Base-by-base conservation (phyloP, 2,329 filamentous ascomycete species). In the Aspergillus nomiae region DNA sequence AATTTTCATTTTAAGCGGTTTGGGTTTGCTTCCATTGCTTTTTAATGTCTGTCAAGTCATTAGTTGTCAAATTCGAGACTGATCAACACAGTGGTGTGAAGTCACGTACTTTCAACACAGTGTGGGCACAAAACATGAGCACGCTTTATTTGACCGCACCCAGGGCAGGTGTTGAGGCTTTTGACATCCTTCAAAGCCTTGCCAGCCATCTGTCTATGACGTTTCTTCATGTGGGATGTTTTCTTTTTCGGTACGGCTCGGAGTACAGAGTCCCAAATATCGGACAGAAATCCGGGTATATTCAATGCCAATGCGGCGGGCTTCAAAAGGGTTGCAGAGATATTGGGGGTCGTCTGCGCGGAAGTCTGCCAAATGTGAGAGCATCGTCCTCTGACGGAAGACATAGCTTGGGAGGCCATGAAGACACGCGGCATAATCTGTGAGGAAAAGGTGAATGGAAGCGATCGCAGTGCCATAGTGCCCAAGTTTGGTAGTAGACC, bases 161-260 rank as follows among this genome's bases (percentile, higher is more conserved):
- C 92, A 0, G 94, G 91, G 76, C 95, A 99, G 74, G 88, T 92
- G 82, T 93, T 96, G 70, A 99, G 81, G 59, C 87, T 87, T 67
- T 90, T 95, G 62, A 96, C 89, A 76, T 99, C 95, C 81, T 97
- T 92, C 71, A 99, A 80, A 51, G 89, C 94, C 82, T 99, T 99
- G 74, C 95, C 95, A 28, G 94, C 94, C 89, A 98, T 91, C 76
- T 96, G 93, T 73, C 96, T 88, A 75, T 93, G 90, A 71, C 95
- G 87, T 85, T 93, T 97, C 83, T 95, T 97, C 84, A 92, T 92
- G 79, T 99, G 92, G 48, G 94, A 97, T 38, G 93, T 96, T 87
- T 98, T 99, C 83, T 97, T 98, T 86, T 99, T 99, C 6, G 95
- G 95, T 19, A 98, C 95, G 1, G 95, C 95, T 69, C 89, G 89